Base-by-base conservation (phyloP, 306 rosid genomes). In the Vachellia pachyceras region DNA sequence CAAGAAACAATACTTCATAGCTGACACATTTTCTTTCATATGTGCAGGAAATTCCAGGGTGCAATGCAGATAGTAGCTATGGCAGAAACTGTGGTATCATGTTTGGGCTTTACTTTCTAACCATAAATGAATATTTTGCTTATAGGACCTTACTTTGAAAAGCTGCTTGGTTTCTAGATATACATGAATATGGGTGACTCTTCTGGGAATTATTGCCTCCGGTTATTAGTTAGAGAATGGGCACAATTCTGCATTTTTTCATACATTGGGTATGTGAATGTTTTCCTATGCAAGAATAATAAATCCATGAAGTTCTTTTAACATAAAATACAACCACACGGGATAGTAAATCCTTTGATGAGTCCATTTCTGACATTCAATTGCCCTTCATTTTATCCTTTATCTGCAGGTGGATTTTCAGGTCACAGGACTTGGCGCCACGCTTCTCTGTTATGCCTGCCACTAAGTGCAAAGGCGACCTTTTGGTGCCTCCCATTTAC, bases 41-140 rank as follows among this genome's bases (percentile, higher is more conserved):
- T 55, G 64, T 82, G 69, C 89, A 96, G 99, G 85, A 96, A 92
- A 82, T 96, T 96, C 81, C 98, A 92, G 82, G 97, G 89, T 69
- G 94, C 97, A 63, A 96, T 96, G 99, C 99, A 96, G 91, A 90
- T 96, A 55, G 94, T 96, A 63, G 99, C 98, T 67, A 80, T 84
- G 84, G 97, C 94, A 42, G 99, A 93, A 87, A 92, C 89, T 67
- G 73, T 88, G 99, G 98, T 96, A 89, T 57, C 80, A 54, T 83
- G 41, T 44, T 55, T 65, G 75, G 69, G 58, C 42, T 78, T 83
- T 75, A 42, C 52, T 77, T 84, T 63, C 33, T 65, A 65, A 58
- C 73, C 47, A 47, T 50, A 54, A 40, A 55, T 40, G 46, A 42
- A 33, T 72, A 36, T 39, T 58, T 36, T 69, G 14, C 52, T 18